These are phyloP conservation scores for Ambrosia hybrid DNA, from an alignment of 140 eudicot genomes.

Conservation along the genomic window DNA sequence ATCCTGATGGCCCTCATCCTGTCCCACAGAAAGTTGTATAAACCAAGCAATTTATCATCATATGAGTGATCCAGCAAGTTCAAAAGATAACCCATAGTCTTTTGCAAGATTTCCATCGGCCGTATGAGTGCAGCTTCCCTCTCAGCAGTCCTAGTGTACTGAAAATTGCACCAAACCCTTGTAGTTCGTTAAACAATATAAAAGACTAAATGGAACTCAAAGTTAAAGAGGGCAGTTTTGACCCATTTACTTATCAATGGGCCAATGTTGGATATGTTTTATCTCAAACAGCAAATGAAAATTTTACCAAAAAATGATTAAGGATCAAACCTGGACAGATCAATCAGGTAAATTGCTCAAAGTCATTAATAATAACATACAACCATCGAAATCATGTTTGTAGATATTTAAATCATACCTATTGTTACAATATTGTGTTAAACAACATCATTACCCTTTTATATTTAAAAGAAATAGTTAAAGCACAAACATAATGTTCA, in stretches of 20 bases:
- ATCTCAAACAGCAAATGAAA: no score
- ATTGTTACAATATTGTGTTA: not conserved
- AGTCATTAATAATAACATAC: no score
- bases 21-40: slow-evolving; percentile 97
- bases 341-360: no score
- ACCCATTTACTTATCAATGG: not conserved
- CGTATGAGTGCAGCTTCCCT: slow-evolving; percentile 90
- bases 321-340: no score
- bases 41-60: slow-evolving; percentile 76
- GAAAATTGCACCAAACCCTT: slow-evolving; percentile 30
- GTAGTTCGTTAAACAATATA: not conserved
- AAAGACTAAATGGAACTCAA: not conserved
- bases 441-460: no score
- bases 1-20: slow-evolving; percentile 96
- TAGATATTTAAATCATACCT: no score
- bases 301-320: no score
- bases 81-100: slow-evolving; percentile 84
- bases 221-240: not conserved
- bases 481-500: not conserved
- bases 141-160: slow-evolving; percentile 98
- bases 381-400: no score
- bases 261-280: no score
- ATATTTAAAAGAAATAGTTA: no score
- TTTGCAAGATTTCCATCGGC: slow-evolving; percentile 83
- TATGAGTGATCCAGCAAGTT: slow-evolving; percentile 76